Base-by-base conservation (phyloP, 371 early-diverging fungal genomes). In the Haplosporangium sp. region DNA sequence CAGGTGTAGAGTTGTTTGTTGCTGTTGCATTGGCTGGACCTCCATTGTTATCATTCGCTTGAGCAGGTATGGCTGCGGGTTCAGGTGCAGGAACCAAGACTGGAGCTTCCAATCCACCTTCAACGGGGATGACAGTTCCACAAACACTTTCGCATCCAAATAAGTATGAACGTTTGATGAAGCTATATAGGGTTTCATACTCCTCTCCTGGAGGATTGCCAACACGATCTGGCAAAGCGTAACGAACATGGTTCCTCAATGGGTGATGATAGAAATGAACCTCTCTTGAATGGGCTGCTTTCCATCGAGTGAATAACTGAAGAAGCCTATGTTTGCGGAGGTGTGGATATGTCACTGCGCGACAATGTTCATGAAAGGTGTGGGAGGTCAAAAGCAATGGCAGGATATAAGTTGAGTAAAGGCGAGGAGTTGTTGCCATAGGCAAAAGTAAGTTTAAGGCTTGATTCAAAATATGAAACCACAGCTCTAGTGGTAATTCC, bases 111-210 rank as follows among this genome's bases (percentile, higher is more conserved):
- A 78, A 47, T 40, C 79, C 79, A 35, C 79, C 79, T 35, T 78
- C 79, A 27, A 78, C 79, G 3, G 79, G 79, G 44, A 78, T 78
- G 3, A 78, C 79, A 11, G 79, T 78, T 19, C 79, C 79, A 56
- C 79, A 78, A 45, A 78, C 79, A 17, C 73, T 72, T 45, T 78
- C 79, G 38, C 79, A 78, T 55, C 79, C 79, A 74, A 78, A 78
- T 37, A 78, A 63, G 37, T 78, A 78, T 4, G 79, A 56, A 9
- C 79, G 69, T 37, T 78, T 78, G 69, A 78, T 78, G 48, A 78
- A 78, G 50, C 79, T 70, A 55, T 78, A 78, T 3, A 78, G 67
- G 9, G 70, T 70, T 58, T 78, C 79, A 61, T 78, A 78, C 19
- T 78, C 79, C 20, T 78, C 79, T 20, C 79, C 74, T 27, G 79